Evolutionary conservation across 1,284 basidiomycete genomes (phyloP), one percentile per base, ranked within the genome.

Genomic region (Volvariella volvacea): DNA sequence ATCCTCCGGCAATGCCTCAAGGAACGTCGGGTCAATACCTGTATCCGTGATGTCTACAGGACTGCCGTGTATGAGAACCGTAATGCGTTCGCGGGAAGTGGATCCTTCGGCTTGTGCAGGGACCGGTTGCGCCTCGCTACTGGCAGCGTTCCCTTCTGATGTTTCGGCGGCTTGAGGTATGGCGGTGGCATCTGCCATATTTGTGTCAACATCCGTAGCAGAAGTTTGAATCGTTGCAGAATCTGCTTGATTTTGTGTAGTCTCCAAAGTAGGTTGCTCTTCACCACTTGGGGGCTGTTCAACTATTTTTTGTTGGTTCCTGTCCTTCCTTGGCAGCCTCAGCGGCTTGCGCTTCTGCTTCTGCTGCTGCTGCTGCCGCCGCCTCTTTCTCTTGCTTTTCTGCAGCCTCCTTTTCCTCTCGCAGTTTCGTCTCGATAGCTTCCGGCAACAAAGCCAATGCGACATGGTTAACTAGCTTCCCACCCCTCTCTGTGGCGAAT

Each of bases 1-100:
- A 53, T 99, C 95, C 60, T 99, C 96, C 0, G 96, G 96, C 20
- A 99, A 69, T 15, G 96, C 96, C 65, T 98, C 93, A 44, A 99
- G 70, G 78, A 99, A 99, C 7, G 91, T 94, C 1, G 94, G 92
- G 61, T 99, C 96, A 57, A 99, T 98, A 6, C 96, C 96, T 12
- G 93, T 95, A 57, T 98, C 93, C 7, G 96, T 99, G 58, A 99
- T 99, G 61, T 99, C 96, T 22, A 99, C 90, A n/a, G 84, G 76
- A 50, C 81, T 88, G 40, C 95, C 96, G 61, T 94, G 88, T 47
- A 99, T 90, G 63, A 78, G 76, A 56, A 98, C 87, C 1, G 87
- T 90, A 10, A 94, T 73, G 32, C 93, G 68, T 47, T 67, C 60
- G 6, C n/a, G 4, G 15, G 34, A 6, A 15, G 34, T 16, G 15